phyloP scores from a whole-genome alignment of 768 basidiomycete species.

The Trametes gibbosa region DNA sequence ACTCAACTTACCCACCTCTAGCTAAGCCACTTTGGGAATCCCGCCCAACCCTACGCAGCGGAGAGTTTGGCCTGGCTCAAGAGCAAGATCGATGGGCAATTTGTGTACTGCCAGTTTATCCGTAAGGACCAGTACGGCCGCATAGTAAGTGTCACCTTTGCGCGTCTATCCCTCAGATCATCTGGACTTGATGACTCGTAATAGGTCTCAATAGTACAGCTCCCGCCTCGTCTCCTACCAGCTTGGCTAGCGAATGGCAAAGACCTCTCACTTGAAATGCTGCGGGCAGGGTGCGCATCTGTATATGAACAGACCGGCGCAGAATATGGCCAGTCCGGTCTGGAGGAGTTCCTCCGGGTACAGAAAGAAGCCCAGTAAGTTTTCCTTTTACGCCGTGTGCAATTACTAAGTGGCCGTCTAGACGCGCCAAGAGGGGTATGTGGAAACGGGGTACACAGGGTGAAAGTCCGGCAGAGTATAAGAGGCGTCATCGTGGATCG shows the following conservation, averaged over 20 bases:
- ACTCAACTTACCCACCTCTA: slow-evolving; percentile 25
- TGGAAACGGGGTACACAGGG: slow-evolving; percentile 55
- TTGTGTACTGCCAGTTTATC: slow-evolving; percentile 68
- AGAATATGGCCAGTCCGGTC: slow-evolving; percentile 70
- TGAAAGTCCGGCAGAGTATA: slow-evolving; percentile 81
- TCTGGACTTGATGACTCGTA: neutral
- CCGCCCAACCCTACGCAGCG: slow-evolving; percentile 67
- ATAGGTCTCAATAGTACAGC: slow-evolving; percentile 67
- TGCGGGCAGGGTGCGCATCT: slow-evolving; percentile 71
- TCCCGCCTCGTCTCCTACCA: slow-evolving; percentile 54
- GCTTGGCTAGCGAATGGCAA: slow-evolving; percentile 44
- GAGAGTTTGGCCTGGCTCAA: slow-evolving; percentile 79
- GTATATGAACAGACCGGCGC: slow-evolving; percentile 78
- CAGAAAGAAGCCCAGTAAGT: slow-evolving; percentile 41
- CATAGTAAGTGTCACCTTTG: slow-evolving; percentile 53
- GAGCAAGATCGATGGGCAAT: slow-evolving; percentile 50
- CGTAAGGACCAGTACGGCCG: slow-evolving; percentile 82
- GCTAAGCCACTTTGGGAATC: slow-evolving; percentile 83
- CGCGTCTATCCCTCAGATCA: neutral
- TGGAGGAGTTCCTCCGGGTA: slow-evolving; percentile 57
- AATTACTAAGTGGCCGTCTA: slow-evolving; percentile 26
- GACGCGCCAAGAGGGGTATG: slow-evolving; percentile 65
- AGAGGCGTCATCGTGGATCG: slow-evolving; percentile 49
- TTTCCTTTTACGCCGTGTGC: neutral
- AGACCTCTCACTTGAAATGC: slow-evolving; percentile 67